Conservation (phyloP, 768 basidiomycete genomes). For the Leccinum broughii region DNA sequence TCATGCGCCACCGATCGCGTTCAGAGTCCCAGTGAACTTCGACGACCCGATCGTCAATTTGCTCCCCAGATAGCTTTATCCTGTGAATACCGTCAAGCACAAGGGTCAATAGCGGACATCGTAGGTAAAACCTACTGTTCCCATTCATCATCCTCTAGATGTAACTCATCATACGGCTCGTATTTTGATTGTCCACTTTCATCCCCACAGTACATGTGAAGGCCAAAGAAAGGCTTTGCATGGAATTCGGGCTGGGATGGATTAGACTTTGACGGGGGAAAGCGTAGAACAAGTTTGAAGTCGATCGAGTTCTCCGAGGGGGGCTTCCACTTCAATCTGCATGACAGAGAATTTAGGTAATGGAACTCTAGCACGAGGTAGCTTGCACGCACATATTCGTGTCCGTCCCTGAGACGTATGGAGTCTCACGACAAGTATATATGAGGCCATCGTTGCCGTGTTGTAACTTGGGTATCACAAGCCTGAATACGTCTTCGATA, state of each 20-base stretch:
- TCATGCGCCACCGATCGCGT: slow-evolving; percentile 76
- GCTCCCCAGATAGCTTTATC: slow-evolving; percentile 80
- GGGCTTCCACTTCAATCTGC: slow-evolving; percentile 97
- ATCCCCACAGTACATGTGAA: slow-evolving; percentile 82
- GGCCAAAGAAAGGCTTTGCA: slow-evolving; percentile 82
- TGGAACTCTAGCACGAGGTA: neutral
- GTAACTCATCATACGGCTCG: slow-evolving; percentile 83
- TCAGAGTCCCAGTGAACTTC: slow-evolving; percentile 88
- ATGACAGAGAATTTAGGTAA: slow-evolving; percentile 7
- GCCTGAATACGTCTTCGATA: slow-evolving; percentile 79
- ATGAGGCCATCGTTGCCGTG: slow-evolving; percentile 97
- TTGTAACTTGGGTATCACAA: slow-evolving; percentile 81
- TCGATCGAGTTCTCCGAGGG: slow-evolving; percentile 98
- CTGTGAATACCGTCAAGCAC: slow-evolving; percentile 41
- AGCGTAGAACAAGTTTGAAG: slow-evolving; percentile 94
- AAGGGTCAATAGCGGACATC: neutral
- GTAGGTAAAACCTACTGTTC: slow-evolving; percentile 61
- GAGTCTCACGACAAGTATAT: slow-evolving; percentile 87
- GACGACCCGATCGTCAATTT: slow-evolving; percentile 90
- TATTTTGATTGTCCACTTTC: slow-evolving; percentile 57
- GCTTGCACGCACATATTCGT: slow-evolving; percentile 85
- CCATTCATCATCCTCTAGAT: slow-evolving; percentile 90
- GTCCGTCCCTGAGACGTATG: slow-evolving; percentile 84
- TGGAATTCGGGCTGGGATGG: slow-evolving; percentile 70
- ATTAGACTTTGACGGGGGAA: slow-evolving; percentile 63